A percentile compares a stretch with the other conserved stretches of the same genome.
Evolutionary conservation across 108 stramenopile genomes (phyloP).

Genomic region (Skeletonema grethae): DNA sequence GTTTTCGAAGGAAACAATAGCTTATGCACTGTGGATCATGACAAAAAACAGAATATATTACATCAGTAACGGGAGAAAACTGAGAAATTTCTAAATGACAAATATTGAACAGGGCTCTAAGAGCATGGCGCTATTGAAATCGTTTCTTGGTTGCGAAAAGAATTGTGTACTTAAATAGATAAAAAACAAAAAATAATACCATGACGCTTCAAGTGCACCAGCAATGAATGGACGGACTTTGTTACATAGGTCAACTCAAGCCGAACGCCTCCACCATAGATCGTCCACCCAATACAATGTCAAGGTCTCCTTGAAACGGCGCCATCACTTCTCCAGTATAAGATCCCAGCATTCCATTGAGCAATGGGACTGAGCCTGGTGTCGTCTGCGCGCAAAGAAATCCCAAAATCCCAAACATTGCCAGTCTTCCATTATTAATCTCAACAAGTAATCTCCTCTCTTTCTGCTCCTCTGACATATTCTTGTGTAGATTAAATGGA

Average conservation of each 20-base stretch:
- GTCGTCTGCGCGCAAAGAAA: constrained; percentile 66
- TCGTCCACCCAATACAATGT: neutral
- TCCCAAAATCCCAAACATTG: constrained; percentile 75
- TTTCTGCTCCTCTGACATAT: constrained; percentile 58
- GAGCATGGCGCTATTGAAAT: neutral
- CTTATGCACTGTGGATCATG: neutral
- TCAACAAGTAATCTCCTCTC: constrained; percentile 55
- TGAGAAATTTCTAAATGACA: too few species aligned
- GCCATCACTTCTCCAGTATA: constrained; percentile 72
- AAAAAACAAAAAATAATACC: neutral
- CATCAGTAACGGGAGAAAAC: neutral
- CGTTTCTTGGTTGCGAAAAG: neutral
- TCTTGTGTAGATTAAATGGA: constrained; percentile 63
- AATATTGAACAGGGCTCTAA: too few species aligned
- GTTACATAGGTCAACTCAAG: neutral
- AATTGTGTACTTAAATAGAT: constrained; percentile 2
- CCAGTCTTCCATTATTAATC: constrained; percentile 75
- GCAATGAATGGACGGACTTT: neutral
- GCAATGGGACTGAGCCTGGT: constrained; percentile 64
- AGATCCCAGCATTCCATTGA: constrained; percentile 60
- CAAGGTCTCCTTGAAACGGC: constrained; percentile 42
- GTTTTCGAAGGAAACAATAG: constrained; percentile 33
- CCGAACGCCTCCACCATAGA: neutral
- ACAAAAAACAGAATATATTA: neutral
- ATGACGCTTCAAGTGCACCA: neutral